Evolutionary conservation across 495 filamentous ascomycete genomes (phyloP).

Genomic region (Rhypophila decipiens): DNA sequence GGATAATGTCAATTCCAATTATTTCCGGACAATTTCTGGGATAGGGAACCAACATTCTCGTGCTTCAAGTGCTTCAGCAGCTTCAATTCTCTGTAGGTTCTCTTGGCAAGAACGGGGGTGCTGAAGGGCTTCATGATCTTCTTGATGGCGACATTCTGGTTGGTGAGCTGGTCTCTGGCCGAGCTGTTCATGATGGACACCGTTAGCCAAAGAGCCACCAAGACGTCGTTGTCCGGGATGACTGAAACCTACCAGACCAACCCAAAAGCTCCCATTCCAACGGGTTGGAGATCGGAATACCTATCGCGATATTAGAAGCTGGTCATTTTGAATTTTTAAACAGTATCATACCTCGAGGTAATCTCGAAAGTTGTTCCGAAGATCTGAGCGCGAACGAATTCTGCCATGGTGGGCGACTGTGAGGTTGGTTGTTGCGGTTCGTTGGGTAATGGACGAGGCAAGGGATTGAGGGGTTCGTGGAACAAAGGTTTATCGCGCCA

Average conservation of each 20-base stretch:
- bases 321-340: too few species aligned
- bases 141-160: constrained; percentile 93
- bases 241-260: constrained; percentile 72
- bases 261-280: constrained; percentile 98
- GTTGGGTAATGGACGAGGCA: constrained; percentile 1
- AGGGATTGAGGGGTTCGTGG: constrained; percentile 2
- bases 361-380: constrained; percentile 99
- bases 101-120: constrained; percentile 92
- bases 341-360: constrained; percentile 74
- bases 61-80: constrained; percentile 93
- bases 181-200: constrained; percentile 54
- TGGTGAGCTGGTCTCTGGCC: constrained; percentile 93
- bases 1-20: constrained; percentile 11
- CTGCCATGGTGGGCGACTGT: constrained; percentile 60
- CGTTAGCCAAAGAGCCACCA: constrained; percentile 12
- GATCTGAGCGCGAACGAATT: constrained; percentile 98
- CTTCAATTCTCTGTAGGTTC: constrained; percentile 96
- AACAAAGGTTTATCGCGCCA: too few species aligned
- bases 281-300: constrained; percentile 95
- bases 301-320: constrained; percentile 40
- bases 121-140: constrained; percentile 99
- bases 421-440: neutral
- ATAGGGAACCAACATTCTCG: constrained; percentile 68
- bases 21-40: neutral
- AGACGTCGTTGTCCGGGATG: neutral